Percentiles rank a stretch among this genome's conserved stretches.
These are phyloP conservation scores for Triticum turgidum DNA, from an alignment of 176 grass and related monocot genomes.

Conservation along the genomic window DNA sequence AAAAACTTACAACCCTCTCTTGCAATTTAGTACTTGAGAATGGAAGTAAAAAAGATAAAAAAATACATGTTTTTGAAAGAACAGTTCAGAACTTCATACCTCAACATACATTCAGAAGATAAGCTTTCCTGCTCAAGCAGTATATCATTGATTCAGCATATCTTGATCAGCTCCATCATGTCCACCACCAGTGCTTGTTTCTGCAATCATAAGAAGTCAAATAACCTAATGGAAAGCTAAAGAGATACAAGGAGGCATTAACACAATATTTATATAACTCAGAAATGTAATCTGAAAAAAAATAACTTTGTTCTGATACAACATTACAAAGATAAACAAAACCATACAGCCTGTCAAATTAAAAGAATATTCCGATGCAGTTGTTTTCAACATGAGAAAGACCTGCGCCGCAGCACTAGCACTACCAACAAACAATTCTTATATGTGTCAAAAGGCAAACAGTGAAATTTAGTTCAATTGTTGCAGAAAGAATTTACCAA, in stretches of 20 bases:
- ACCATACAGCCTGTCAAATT: not conserved
- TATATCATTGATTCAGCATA: not conserved
- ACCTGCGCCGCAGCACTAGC: too few species aligned
- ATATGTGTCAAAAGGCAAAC: too few species aligned
- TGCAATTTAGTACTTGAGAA: not conserved
- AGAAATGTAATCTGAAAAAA: not conserved
- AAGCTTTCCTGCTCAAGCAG: not conserved
- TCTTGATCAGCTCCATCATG: not conserved
- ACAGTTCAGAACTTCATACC: not conserved
- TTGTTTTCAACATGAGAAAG: too few species aligned
- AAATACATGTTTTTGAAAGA: not conserved
- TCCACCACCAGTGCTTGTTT: too few species aligned
- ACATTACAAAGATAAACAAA: not conserved
- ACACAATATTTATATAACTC: not conserved
- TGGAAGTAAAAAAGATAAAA: not conserved
- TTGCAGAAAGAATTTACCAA: too few species aligned
- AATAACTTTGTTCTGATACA: not conserved
- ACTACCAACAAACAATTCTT: too few species aligned
- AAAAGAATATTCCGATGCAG: not conserved
- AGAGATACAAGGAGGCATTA: not conserved
- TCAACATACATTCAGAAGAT: not conserved
- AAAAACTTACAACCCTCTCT: not conserved
- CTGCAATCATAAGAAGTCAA: not conserved
- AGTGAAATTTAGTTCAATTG: too few species aligned
- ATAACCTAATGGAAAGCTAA: not conserved